These are phyloP conservation scores for Aspergillus ibericus DNA, from an alignment of 2,329 filamentous ascomycete species.

Conservation along the genomic window DNA sequence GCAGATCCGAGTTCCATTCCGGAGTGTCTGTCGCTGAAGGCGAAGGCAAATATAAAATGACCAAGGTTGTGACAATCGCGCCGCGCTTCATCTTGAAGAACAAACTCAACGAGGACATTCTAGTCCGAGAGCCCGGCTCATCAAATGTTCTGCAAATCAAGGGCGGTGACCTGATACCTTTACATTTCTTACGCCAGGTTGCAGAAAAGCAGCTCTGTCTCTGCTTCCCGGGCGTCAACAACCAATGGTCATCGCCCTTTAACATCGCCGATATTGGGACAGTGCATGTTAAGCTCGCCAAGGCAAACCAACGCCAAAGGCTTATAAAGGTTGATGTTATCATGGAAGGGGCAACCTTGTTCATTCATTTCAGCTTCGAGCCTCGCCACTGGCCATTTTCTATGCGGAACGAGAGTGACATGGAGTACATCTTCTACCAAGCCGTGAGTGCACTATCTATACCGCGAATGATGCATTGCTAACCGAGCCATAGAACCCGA, in stretches of 20 bases:
- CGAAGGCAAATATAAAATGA: conserved; percentile 96
- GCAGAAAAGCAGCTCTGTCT: conserved; percentile 85
- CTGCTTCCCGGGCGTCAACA: conserved; percentile 90
- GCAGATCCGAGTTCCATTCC: conserved; percentile 79
- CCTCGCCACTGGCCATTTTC: conserved; percentile 97
- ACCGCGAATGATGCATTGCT: background rate
- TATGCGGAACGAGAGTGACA: conserved; percentile 97
- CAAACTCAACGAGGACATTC: conserved; percentile 82
- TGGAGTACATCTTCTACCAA: conserved; percentile 95
- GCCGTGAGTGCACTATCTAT: conserved; percentile 49
- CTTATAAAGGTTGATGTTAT: conserved; percentile 85
- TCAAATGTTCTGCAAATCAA: conserved; percentile 78
- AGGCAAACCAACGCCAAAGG: conserved; percentile 82
- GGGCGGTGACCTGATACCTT: conserved; percentile 74
- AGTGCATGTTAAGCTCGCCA: conserved; percentile 89
- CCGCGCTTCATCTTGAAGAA: conserved; percentile 94
- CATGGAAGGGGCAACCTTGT: conserved; percentile 90
- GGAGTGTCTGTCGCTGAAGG: conserved; percentile 87
- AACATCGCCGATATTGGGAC: conserved; percentile 94
- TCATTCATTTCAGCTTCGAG: conserved; percentile 85
- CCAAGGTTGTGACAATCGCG: conserved; percentile 89
- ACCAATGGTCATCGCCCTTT: conserved; percentile 96
- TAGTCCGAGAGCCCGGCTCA: conserved; percentile 88
- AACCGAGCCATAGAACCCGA: conserved; percentile 61
- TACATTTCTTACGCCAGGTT: conserved; percentile 85